phyloP scores from a whole-genome alignment of 2,329 filamentous ascomycete genomes.

The Scorias spongiosa region DNA sequence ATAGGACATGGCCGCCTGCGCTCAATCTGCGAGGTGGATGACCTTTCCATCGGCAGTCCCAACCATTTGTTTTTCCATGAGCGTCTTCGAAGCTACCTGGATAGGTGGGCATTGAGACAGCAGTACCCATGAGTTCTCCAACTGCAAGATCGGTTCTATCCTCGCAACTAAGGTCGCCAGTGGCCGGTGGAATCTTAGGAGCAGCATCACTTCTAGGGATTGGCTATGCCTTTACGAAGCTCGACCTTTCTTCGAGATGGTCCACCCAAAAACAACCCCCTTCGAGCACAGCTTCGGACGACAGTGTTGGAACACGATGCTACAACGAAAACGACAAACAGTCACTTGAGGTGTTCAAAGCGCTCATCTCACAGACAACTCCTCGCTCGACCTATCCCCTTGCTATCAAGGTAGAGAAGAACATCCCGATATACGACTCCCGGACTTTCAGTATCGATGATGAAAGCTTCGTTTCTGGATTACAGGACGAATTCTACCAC shows the following conservation, averaged over 20 bases:
- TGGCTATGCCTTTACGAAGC: neutral
- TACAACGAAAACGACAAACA: conserved; percentile 7
- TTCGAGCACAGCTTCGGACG: neutral
- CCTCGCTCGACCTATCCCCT: conserved; percentile 31
- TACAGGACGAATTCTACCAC: conserved; percentile 48
- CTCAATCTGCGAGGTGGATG: too few species aligned
- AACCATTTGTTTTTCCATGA: too few species aligned
- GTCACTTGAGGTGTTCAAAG: conserved; percentile 11
- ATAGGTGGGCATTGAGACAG: too few species aligned
- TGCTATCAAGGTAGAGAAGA: conserved; percentile 29
- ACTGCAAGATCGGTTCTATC: neutral
- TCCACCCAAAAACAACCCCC: neutral
- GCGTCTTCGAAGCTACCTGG: too few species aligned
- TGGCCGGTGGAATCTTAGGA: neutral
- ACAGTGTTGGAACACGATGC: conserved; percentile 8
- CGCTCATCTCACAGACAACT: conserved; percentile 9
- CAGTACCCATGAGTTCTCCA: too few species aligned
- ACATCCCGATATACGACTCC: conserved; percentile 43
- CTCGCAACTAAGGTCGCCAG: neutral
- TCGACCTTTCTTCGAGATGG: neutral
- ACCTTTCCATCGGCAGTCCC: too few species aligned
- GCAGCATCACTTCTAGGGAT: neutral
- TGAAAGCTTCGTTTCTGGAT: conserved; percentile 16
- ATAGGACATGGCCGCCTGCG: too few species aligned
- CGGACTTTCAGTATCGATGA: conserved; percentile 21